phyloP scores from a whole-genome alignment of 202 grass and related monocot genomes.

The Eragrostis tef region DNA sequence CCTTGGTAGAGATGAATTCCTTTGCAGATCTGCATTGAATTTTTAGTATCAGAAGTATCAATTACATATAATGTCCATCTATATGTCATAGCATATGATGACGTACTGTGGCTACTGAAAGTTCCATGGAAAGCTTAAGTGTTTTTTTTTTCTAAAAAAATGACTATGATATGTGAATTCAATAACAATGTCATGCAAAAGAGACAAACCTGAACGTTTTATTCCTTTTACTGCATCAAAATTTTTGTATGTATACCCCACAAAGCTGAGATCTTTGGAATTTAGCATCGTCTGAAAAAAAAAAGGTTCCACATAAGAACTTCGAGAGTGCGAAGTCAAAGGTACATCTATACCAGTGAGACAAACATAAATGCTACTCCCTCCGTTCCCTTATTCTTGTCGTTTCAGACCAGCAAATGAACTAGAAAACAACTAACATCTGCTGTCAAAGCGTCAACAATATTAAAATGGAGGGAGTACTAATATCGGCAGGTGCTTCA shows the following conservation, averaged over 20 bases:
- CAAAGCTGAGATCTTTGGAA: conserved; percentile 95
- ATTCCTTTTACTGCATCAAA: conserved; percentile 96
- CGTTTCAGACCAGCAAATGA: no score
- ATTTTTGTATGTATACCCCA: conserved; percentile 99
- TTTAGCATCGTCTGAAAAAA: conserved; percentile 58
- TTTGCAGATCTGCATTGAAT: conserved; percentile 74
- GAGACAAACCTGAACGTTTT: conserved; percentile 66
- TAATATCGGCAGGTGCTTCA: conserved; percentile 9
- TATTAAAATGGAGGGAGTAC: no score
- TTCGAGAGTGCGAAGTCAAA: conserved; percentile 34
- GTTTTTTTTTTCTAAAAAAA: neutral
- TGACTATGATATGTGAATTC: conserved; percentile 21
- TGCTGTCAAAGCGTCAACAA: no score
- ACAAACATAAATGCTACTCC: conserved; percentile 24
- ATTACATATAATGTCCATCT: conserved; percentile 20
- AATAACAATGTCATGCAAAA: conserved; percentile 32
- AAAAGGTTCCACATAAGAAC: conserved; percentile 26
- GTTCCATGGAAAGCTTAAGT: conserved; percentile 30
- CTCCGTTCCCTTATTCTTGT: no score
- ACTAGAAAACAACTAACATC: no score
- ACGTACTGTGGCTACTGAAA: neutral
- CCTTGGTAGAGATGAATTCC: conserved; percentile 69
- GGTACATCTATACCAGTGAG: conserved; percentile 12
- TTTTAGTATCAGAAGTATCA: conserved; percentile 48
- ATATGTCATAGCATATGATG: neutral